Base-by-base conservation (phyloP, 768 basidiomycete genomes). In the Tricholoma saponaceum region DNA sequence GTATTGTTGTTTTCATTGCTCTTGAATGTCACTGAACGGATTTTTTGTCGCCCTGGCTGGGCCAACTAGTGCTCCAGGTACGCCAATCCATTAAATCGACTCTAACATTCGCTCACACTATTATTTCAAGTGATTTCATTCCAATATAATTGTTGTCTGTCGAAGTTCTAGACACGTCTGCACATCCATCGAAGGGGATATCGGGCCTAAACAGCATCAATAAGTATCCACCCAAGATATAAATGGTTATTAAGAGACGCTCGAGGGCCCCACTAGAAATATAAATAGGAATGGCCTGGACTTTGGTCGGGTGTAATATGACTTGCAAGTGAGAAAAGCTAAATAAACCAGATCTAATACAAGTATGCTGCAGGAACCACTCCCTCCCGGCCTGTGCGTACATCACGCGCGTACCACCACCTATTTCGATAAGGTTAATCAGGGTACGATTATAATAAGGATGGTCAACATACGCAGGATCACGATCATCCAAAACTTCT, bases 371-470 rank as follows among this genome's bases (percentile, higher is more conserved):
- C 90, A 8, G 95, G 95, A 51, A 97, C 90, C 30, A 95, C 90
- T 12, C 95, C 95, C 73, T 95, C 92, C 51, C 78, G 82, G 8
- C 93, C 90, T 49, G 87, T 86, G 52, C 82, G 81, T 20, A 83
- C 75, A 70, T 95, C 91, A 30, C 92, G 83, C 52, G 88, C 91
- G 66, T 90, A 95, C 95, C 94, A 97, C 95, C 95, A 98, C 47
- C 94, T 94, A 58, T 54, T 51, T 55, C 52, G 55, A 58, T 10
- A 26, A 52, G 37, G 59, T 69, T 32, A n/a, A 23, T 44, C 16
- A 41, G 50, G 16, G 51, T 41, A 10, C 12, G 20, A 41, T n/a
- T n/a, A n/a, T 46, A 51, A n/a, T 52, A 33, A 55, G 30, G 33
- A 46, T n/a, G 14, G 20, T 57, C 53, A 16, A 82, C 89, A 65